These are phyloP conservation scores for Lactarius sanguifluus DNA, from an alignment of 768 basidiomycete genomes.

Conservation along the genomic window DNA sequence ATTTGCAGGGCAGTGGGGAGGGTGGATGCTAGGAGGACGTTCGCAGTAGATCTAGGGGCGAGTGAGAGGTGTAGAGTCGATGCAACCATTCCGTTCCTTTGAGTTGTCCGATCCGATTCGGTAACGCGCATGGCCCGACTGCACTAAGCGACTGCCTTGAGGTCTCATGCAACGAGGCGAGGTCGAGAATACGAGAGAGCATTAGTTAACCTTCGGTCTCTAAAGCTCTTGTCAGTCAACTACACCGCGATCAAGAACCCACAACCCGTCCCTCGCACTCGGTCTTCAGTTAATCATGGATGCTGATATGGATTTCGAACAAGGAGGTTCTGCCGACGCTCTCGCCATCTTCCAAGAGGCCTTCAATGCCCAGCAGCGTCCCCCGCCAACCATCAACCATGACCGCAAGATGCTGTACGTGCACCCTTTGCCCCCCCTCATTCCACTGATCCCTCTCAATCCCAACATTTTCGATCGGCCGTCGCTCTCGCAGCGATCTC, in stretches of 20 bases:
- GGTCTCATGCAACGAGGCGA: slow-evolving; percentile 29
- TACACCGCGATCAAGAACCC: slow-evolving; percentile 6
- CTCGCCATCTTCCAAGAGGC: slow-evolving; percentile 38
- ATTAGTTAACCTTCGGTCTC: slow-evolving; percentile 16
- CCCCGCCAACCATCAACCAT: slow-evolving; percentile 39
- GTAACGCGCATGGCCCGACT: slow-evolving; percentile 21
- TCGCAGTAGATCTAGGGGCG: slow-evolving; percentile 41
- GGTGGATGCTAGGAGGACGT: slow-evolving; percentile 62
- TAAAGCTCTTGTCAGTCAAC: neutral
- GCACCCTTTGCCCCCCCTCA: slow-evolving; percentile 17
- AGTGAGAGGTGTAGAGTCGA: neutral
- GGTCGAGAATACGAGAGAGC: slow-evolving; percentile 21
- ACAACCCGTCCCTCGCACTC: slow-evolving; percentile 6
- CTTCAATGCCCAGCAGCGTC: slow-evolving; percentile 37
- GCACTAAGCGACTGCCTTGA: slow-evolving; percentile 24
- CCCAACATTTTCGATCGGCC: slow-evolving; percentile 5
- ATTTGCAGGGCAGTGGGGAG: slow-evolving; percentile 62
- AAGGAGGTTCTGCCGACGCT: slow-evolving; percentile 34
- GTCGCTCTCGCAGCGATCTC: slow-evolving; percentile 60
- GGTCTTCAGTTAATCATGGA: slow-evolving; percentile 53
- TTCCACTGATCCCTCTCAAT: slow-evolving; percentile 5
- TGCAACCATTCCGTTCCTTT: neutral
- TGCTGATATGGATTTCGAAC: slow-evolving; percentile 74
- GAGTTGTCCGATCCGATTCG: slow-evolving; percentile 11
- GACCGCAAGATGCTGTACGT: slow-evolving; percentile 76